Conservation (phyloP, 2,329 filamentous ascomycete genomes). For the Cadophora sp. region DNA sequence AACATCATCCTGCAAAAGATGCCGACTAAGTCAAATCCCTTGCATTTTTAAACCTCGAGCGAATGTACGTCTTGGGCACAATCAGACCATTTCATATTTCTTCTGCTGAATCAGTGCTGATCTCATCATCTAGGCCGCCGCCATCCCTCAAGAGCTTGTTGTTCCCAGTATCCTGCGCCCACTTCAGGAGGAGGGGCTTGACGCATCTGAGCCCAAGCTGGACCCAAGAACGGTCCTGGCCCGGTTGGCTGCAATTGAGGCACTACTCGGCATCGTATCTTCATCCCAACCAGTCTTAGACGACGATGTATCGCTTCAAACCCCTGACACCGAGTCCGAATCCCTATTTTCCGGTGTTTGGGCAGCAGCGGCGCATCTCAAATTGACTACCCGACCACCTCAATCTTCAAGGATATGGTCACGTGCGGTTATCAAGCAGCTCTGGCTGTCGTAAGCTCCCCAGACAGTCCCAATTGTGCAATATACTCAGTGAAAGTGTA, state of each 20-base stretch:
- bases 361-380: constrained; percentile 43
- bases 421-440: constrained; percentile 43
- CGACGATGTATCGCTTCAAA: constrained; percentile 27
- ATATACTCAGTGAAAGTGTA: constrained; percentile 32
- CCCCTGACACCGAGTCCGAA: constrained; percentile 26
- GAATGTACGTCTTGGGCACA: constrained; percentile 44
- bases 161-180: constrained; percentile 18
- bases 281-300: constrained; percentile 27
- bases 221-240: constrained; percentile 31
- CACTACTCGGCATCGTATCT: constrained; percentile 29
- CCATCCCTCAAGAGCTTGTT: constrained; percentile 25
- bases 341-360: constrained; percentile 40
- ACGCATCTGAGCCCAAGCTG: constrained; percentile 27
- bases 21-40: constrained; percentile 45
- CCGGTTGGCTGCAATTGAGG: constrained; percentile 35
- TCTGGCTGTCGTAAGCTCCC: constrained; percentile 46
- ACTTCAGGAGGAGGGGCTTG: constrained; percentile 18
- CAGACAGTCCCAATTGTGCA: not conserved
- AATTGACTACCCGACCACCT: constrained; percentile 37
- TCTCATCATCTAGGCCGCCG: constrained; percentile 26
- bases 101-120: constrained; percentile 25
- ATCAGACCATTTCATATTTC: constrained; percentile 18
- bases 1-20: constrained; percentile 44
- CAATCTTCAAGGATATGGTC: constrained; percentile 45
- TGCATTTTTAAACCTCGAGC: constrained; percentile 51